Percentiles rank a stretch among this genome's conserved stretches.
phyloP scores from a whole-genome alignment of 2,329 filamentous ascomycete species.

The Stemphylium vesicarium region DNA sequence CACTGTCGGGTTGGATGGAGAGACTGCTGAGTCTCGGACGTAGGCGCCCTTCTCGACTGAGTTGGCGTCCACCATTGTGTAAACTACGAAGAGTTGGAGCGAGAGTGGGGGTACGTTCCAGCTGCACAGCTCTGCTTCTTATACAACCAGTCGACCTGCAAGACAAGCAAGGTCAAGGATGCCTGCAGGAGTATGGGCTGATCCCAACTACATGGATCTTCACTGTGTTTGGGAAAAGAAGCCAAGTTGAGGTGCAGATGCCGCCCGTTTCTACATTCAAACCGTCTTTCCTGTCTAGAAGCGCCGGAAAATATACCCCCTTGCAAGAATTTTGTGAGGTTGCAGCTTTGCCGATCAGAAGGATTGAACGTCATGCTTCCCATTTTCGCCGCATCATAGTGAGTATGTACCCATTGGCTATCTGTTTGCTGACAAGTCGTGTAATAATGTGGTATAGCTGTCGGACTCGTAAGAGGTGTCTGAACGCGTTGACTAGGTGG shows the following conservation, averaged over 20 bases:
- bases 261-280: background rate
- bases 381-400: background rate
- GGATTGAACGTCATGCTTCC: background rate
- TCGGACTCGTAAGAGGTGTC: background rate
- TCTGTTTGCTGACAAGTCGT: background rate
- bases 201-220: background rate
- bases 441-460: background rate
- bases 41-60: slow-evolving; percentile 18
- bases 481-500: background rate
- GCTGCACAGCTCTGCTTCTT: background rate
- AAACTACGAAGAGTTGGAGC: background rate
- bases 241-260: background rate
- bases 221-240: background rate
- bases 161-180: background rate
- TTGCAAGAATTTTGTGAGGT: background rate
- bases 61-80: slow-evolving; percentile 7
- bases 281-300: background rate
- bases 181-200: background rate
- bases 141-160: background rate
- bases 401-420: background rate
- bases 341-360: background rate
- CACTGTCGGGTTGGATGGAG: slow-evolving; percentile 10
- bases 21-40: slow-evolving; percentile 9
- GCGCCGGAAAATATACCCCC: background rate
- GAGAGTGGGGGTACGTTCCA: background rate